Percentiles rank a stretch among this genome's conserved stretches.
phyloP scores from a whole-genome alignment of 805 yeast species.

The Metschnikowia proteae region DNA sequence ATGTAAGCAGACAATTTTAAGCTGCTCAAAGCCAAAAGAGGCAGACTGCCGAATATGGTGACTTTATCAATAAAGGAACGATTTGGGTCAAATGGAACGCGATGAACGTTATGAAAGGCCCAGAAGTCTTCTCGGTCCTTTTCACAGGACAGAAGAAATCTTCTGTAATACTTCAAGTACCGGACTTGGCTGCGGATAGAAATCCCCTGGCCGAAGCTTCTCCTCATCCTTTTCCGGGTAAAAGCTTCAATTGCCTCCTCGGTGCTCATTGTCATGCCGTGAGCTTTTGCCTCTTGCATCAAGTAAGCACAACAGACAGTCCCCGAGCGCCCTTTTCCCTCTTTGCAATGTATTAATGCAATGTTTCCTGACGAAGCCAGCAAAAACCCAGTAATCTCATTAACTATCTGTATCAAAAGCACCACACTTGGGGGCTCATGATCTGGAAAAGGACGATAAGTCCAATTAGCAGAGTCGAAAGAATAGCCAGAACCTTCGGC shows the following conservation, averaged over 20 bases:
- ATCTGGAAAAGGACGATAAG: slow-evolving; percentile 60
- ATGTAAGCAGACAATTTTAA: slow-evolving; percentile 12
- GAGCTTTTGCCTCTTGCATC: slow-evolving; percentile 38
- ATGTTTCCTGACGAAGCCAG: slow-evolving; percentile 35
- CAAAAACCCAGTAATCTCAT: slow-evolving; percentile 45
- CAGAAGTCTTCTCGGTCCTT: slow-evolving; percentile 4
- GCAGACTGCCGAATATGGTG: slow-evolving; percentile 10
- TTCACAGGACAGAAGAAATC: neutral
- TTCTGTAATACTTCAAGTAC: slow-evolving; percentile 54
- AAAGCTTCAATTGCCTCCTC: slow-evolving; percentile 51
- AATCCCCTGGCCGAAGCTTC: slow-evolving; percentile 60
- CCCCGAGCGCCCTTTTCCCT: slow-evolving; percentile 92
- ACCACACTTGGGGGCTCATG: slow-evolving; percentile 71
- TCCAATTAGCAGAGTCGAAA: slow-evolving; percentile 10
- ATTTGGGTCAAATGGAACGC: slow-evolving; percentile 6
- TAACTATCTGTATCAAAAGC: slow-evolving; percentile 42
- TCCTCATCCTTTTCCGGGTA: slow-evolving; percentile 54
- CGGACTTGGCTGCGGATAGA: slow-evolving; percentile 67
- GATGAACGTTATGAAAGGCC: slow-evolving; percentile 4
- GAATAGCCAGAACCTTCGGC: slow-evolving; percentile 46
- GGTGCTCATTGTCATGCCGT: slow-evolving; percentile 21
- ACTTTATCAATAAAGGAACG: slow-evolving; percentile 12
- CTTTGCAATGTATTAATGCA: slow-evolving; percentile 79
- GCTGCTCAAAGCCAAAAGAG: slow-evolving; percentile 10
- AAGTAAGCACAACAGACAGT: slow-evolving; percentile 67